phyloP scores from a whole-genome alignment of 306 rosid species.

The apple (Malus domestica) region ASM211411v1 NC_041790.1:11556001-11556500 shows the following conservation, averaged over 20 bases:
- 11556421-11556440: conserved; percentile 79
- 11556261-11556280: background rate
- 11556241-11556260: background rate
- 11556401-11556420: conserved; percentile 85
- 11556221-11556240: background rate
- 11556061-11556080: background rate
- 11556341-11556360: background rate
- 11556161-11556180: background rate
- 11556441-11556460: conserved; percentile 46
- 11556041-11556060: background rate
- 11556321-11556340: no score
- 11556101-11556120: no score
- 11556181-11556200: background rate
- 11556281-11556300: background rate
- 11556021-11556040: background rate
- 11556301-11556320: no score
- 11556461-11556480: conserved; percentile 75
- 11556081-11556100: background rate
- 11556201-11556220: background rate
- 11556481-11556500: conserved; percentile 62
- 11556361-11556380: conserved; percentile 67
- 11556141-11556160: no score
- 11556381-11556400: conserved; percentile 63
- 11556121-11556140: no score
- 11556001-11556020: background rate